Conservation (phyloP, 805 yeast genomes). For the Pichia phayaonensis region DNA sequence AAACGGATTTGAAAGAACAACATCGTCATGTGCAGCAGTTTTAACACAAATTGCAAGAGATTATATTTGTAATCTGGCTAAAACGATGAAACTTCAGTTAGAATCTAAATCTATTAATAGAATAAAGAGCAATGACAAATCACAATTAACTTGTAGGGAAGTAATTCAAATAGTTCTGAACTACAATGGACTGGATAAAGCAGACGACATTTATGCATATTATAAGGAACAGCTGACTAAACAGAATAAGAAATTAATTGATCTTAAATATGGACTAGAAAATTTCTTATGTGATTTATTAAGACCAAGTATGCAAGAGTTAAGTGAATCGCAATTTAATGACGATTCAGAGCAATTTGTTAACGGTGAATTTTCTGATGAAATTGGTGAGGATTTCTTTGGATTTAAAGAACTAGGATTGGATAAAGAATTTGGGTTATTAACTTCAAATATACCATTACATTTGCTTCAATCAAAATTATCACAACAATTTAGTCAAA, state of each 20-base stretch:
- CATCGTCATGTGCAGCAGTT: slow-evolving; percentile 67
- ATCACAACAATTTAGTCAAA: slow-evolving; percentile 46
- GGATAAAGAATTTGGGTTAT: slow-evolving; percentile 82
- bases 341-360: slow-evolving; percentile 92
- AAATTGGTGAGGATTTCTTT: slow-evolving; percentile 94
- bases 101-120: slow-evolving; percentile 52
- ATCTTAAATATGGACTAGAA: slow-evolving; percentile 59
- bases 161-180: slow-evolving; percentile 53
- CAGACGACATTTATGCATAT: slow-evolving; percentile 67
- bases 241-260: slow-evolving; percentile 62
- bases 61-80: slow-evolving; percentile 67
- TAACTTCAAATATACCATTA: slow-evolving; percentile 81
- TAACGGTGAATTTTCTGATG: slow-evolving; percentile 90
- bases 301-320: slow-evolving; percentile 69
- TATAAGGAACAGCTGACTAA: slow-evolving; percentile 64
- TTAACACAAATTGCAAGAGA: slow-evolving; percentile 79
- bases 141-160: slow-evolving; percentile 31
- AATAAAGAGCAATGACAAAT: slow-evolving; percentile 21
- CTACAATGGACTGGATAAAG: slow-evolving; percentile 82
- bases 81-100: slow-evolving; percentile 58
- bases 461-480: slow-evolving; percentile 76
- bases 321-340: slow-evolving; percentile 66
- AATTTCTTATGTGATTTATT: slow-evolving; percentile 69
- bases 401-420: slow-evolving; percentile 93
- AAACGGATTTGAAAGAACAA: slow-evolving; percentile 82